phyloP scores from a whole-genome alignment of 371 early-diverging fungal species.

The Fennellomyces sp. region DNA sequence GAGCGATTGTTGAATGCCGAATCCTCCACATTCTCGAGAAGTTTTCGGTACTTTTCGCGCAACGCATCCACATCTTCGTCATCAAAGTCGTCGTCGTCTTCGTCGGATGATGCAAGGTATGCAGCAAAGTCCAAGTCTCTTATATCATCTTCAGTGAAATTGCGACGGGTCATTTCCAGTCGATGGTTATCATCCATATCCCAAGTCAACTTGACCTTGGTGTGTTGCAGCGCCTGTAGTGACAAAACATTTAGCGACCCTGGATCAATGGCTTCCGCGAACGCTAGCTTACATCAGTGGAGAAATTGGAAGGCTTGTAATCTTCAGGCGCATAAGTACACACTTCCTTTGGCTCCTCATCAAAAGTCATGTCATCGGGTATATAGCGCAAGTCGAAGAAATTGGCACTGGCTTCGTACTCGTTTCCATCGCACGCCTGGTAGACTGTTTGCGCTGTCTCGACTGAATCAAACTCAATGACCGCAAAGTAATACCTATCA shows the following conservation, averaged over 20 bases:
- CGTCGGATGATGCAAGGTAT: slow-evolving; percentile 84
- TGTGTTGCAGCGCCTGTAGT: slow-evolving; percentile 84
- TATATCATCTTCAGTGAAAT: slow-evolving; percentile 88
- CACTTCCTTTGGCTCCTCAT: slow-evolving; percentile 71
- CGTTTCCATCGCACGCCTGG: slow-evolving; percentile 88
- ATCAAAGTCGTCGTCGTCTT: slow-evolving; percentile 49
- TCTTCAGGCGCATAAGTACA: slow-evolving; percentile 76
- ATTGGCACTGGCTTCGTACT: slow-evolving; percentile 93
- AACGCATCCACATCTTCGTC: slow-evolving; percentile 56
- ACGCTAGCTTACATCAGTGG: slow-evolving; percentile 61
- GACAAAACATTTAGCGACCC: too few species aligned
- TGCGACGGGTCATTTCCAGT: slow-evolving; percentile 74
- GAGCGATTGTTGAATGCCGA: slow-evolving; percentile 45
- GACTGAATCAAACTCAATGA: slow-evolving; percentile 90
- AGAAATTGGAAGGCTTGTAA: slow-evolving; percentile 81
- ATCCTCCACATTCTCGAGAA: slow-evolving; percentile 49
- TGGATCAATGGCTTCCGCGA: too few species aligned
- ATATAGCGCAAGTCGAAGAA: slow-evolving; percentile 97
- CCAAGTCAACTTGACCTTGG: slow-evolving; percentile 95
- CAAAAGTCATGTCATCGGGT: slow-evolving; percentile 91
- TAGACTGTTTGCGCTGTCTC: slow-evolving; percentile 86
- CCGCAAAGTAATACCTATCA: slow-evolving; percentile 91
- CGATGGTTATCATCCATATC: slow-evolving; percentile 94
- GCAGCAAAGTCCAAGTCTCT: slow-evolving; percentile 90
- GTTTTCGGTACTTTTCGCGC: slow-evolving; percentile 65